These are phyloP conservation scores for Salix suchowensis DNA, from an alignment of 345 rosid species.

Conservation along the genomic window DNA sequence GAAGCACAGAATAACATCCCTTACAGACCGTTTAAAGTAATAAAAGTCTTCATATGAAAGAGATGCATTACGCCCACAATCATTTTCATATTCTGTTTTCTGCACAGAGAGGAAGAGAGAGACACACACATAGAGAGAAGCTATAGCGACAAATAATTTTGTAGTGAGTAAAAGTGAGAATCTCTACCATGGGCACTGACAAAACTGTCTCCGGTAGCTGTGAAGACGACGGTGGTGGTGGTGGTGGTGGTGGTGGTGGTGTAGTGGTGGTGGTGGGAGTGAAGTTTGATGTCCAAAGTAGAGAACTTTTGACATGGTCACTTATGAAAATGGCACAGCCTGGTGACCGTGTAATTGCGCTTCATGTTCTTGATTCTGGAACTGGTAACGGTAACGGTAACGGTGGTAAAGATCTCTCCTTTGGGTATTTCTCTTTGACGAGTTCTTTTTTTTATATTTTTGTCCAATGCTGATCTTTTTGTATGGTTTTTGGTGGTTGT, in stretches of 20 bases:
- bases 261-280: constrained; percentile 71
- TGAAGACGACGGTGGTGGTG: constrained; percentile 16
- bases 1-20: not conserved
- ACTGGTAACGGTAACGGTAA: constrained; percentile 30
- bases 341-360: constrained; percentile 78
- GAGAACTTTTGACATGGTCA: constrained; percentile 83
- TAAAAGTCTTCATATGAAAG: not conserved
- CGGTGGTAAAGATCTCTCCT: not conserved
- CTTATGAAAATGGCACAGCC: constrained; percentile 74
- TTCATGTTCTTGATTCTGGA: constrained; percentile 67
- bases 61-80: not conserved
- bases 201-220: not conserved
- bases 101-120: not conserved
- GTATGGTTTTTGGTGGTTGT: not conserved
- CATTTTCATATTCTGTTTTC: not conserved
- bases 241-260: constrained; percentile 53
- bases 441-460: not conserved
- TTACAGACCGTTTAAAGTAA: not conserved
- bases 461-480: constrained; percentile 16
- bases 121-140: not conserved
- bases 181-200: not conserved
- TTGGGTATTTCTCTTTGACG: not conserved
- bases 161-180: not conserved
- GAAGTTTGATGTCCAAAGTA: constrained; percentile 61
- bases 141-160: not conserved